Evolutionary conservation across 2,329 filamentous ascomycete species (phyloP).

Genomic region (Trichoderma hamatum): DNA sequence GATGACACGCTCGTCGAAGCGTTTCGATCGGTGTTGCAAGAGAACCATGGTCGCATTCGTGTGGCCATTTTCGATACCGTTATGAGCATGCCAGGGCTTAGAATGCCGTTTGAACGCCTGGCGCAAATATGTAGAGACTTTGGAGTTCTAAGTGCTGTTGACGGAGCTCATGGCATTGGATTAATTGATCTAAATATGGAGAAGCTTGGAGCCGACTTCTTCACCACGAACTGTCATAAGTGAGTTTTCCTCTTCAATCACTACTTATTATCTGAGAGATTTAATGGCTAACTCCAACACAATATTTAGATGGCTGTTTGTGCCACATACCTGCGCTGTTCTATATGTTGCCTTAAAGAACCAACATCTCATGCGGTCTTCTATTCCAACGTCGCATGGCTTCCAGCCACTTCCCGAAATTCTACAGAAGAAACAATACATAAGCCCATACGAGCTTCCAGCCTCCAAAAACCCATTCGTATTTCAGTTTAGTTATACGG

Average conservation of each 20-base stretch:
- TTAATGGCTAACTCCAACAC: background rate
- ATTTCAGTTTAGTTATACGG: conserved; percentile 22
- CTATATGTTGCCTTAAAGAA: conserved; percentile 13
- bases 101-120: conserved; percentile 18
- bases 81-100: conserved; percentile 22
- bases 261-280: background rate
- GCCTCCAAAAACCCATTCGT: conserved; percentile 19
- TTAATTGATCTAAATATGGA: conserved; percentile 19
- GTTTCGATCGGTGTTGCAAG: conserved; percentile 14
- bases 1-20: conserved; percentile 12
- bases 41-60: conserved; percentile 4
- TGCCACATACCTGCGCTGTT: conserved; percentile 20
- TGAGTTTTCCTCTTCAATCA: background rate
- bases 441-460: conserved; percentile 9
- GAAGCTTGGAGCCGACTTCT: conserved; percentile 10
- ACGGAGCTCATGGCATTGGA: conserved; percentile 23
- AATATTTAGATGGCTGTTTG: conserved; percentile 16
- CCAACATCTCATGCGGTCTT: conserved; percentile 11
- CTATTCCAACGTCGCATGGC: conserved; percentile 19
- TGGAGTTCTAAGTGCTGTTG: conserved; percentile 7
- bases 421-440: conserved; percentile 1
- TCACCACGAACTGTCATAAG: conserved; percentile 21
- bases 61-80: conserved; percentile 22
- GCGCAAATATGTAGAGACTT: background rate
- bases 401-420: conserved; percentile 17